These are phyloP conservation scores for Pholiota microspora DNA, from an alignment of 768 basidiomycete genomes.

Conservation along the genomic window DNA sequence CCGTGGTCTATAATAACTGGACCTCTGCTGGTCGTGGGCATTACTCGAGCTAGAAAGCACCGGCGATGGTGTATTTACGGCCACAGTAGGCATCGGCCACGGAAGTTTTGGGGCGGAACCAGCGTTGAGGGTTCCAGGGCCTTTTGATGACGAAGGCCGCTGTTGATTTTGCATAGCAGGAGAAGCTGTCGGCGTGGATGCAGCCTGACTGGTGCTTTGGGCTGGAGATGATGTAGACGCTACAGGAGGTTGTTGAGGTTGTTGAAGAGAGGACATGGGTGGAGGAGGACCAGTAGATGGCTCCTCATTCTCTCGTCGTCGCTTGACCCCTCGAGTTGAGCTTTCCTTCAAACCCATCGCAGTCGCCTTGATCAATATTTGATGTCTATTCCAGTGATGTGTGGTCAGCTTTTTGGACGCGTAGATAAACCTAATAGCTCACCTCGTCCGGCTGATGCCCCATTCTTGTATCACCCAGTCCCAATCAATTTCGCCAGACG, in stretches of 20 bases:
- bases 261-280: conserved; percentile 29
- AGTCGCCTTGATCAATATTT: conserved; percentile 81
- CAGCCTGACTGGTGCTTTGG: conserved; percentile 34
- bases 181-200: conserved; percentile 48
- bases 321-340: conserved; percentile 58
- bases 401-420: neutral
- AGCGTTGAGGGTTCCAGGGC: conserved; percentile 18
- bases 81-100: conserved; percentile 76
- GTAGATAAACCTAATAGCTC: conserved; percentile 13
- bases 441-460: conserved; percentile 76
- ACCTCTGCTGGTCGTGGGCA: conserved; percentile 41
- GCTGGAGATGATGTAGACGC: conserved; percentile 21
- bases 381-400: conserved; percentile 49
- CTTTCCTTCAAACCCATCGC: conserved; percentile 77
- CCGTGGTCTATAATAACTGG: conserved; percentile 52
- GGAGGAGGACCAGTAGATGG: conserved; percentile 16
- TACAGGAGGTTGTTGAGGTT: no score
- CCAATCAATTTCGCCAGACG: conserved; percentile 72
- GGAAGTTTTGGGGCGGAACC: conserved; percentile 37
- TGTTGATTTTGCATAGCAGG: conserved; percentile 49
- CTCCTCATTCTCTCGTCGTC: conserved; percentile 36
- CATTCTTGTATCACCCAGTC: conserved; percentile 74
- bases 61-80: conserved; percentile 55
- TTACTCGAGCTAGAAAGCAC: conserved; percentile 42
- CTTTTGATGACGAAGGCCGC: conserved; percentile 34